Evolutionary conservation across 331 rosid species (phyloP).

Genomic region (Spiraea crenata): DNA sequence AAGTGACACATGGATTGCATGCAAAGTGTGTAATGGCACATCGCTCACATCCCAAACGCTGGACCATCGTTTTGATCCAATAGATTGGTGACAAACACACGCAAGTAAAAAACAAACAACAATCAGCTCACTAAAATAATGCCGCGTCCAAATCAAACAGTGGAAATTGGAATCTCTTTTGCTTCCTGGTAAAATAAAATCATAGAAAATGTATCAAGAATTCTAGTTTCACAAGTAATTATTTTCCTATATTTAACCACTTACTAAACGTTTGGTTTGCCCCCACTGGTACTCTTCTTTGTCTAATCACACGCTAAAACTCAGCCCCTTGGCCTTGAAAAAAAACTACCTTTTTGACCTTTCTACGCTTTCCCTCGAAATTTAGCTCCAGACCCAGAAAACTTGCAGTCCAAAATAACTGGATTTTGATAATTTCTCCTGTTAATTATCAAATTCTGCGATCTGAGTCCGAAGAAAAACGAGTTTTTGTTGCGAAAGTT

Average conservation of each 20-base stretch:
- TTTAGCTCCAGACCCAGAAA: conserved; percentile 17
- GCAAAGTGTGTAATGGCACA: conserved; percentile 3
- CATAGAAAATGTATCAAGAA: too few species aligned
- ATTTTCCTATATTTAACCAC: neutral
- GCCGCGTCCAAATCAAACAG: neutral
- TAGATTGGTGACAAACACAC: neutral
- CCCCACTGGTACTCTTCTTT: neutral
- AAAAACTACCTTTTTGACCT: conserved; percentile 1
- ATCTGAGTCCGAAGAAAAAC: conserved; percentile 31
- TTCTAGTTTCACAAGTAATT: neutral
- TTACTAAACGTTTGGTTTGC: neutral
- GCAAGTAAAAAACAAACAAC: neutral
- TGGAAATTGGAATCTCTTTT: neutral
- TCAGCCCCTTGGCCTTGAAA: neutral
- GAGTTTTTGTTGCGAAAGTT: neutral
- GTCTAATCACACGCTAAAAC: conserved; percentile 4
- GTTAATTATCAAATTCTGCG: conserved; percentile 6
- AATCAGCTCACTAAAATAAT: neutral
- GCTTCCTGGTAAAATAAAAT: neutral
- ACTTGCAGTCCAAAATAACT: conserved; percentile 10
- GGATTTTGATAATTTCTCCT: neutral
- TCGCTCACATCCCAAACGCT: neutral
- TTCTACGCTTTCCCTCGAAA: conserved; percentile 14
- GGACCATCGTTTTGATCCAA: neutral
- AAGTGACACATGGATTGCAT: conserved; percentile 14